Base-by-base conservation (phyloP, 306 rosid genomes). In the Senna tora region DNA sequence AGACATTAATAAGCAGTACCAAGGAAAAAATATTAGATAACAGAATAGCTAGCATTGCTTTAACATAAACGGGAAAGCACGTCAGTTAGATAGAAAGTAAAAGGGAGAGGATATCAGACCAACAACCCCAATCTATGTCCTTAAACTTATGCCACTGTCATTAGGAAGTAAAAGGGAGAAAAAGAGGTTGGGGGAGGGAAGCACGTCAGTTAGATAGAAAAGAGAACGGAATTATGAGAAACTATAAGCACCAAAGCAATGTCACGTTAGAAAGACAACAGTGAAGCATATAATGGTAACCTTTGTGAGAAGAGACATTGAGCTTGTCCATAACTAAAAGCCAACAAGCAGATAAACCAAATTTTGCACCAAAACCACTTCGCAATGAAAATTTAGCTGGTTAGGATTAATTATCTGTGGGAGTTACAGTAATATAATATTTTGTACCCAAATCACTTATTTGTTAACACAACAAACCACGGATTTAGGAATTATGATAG, bases 81-180 rank as follows among this genome's bases (percentile, higher is more conserved):
- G n/a, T n/a, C n/a, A n/a, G n/a, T n/a, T n/a, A n/a, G n/a, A n/a
- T n/a, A n/a, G n/a, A n/a, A n/a, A n/a, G n/a, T n/a, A n/a, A n/a
- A n/a, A n/a, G n/a, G 9, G 38, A 28, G 39, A 28, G 62, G 19
- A 56, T 56, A 17, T 2, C 62, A 11, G 13, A 15, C 64, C 42
- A 32, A 58, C 39, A 58, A 30, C 64, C 5, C 6, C 13, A 58
- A 30, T 57, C 64, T 57, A 58, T 8, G 64, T 58, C 22, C 21
- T 58, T 32, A 17, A 58, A 32, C 41, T 58, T 32, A 4, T 14
- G 32, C 64, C 64, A 30, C 36, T 30, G 43, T 15, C 64, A 32
- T 30, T 33, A 32, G 42, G 22, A 58, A n/a, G 43, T 33, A 32
- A 14, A 33, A 32, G 12, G 64, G 43, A 0, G 15, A 12, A 32